phyloP scores from a whole-genome alignment of 805 yeast genomes.

The Sugiyamaella qingdaonensis region DNA sequence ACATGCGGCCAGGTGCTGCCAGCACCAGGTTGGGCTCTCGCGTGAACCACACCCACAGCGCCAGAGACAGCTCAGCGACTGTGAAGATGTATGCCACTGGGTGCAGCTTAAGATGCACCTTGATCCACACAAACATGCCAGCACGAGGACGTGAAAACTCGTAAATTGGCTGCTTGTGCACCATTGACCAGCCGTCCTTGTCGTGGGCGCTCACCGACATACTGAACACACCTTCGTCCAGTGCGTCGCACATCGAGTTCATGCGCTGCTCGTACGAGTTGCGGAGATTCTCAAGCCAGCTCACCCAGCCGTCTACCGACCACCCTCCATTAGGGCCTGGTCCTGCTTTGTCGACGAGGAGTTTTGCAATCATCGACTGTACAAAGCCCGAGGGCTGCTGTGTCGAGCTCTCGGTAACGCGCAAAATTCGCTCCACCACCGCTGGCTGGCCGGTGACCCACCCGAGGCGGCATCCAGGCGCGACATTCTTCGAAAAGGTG shows the following conservation, averaged over 20 bases:
- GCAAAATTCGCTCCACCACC: conserved; percentile 61
- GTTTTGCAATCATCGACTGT: conserved; percentile 62
- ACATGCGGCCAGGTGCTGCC: conserved; percentile 16
- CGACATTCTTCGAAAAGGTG: conserved; percentile 84
- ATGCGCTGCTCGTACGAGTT: conserved; percentile 78
- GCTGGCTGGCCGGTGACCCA: conserved; percentile 75
- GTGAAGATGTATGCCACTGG: conserved; percentile 29
- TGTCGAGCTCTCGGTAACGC: conserved; percentile 74
- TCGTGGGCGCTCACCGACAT: conserved; percentile 27
- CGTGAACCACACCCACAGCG: conserved; percentile 15
- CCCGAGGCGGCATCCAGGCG: conserved; percentile 89
- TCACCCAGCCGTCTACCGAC: conserved; percentile 45
- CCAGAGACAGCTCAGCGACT: conserved; percentile 13
- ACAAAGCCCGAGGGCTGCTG: conserved; percentile 85
- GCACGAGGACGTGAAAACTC: conserved; percentile 39
- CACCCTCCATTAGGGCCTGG: conserved; percentile 4
- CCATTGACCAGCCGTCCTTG: conserved; percentile 8
- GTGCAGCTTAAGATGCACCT: conserved; percentile 48
- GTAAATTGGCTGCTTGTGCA: neutral
- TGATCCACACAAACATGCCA: conserved; percentile 50
- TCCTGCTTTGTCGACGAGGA: conserved; percentile 42
- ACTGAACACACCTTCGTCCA: conserved; percentile 44
- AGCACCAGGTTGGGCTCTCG: conserved; percentile 15
- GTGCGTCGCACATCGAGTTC: conserved; percentile 74
- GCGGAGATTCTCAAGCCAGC: conserved; percentile 76